Evolutionary conservation across 371 early-diverging fungal species (phyloP), one percentile per base, ranked within the genome.

Genomic region (Rhizomucor pusillus): DNA sequence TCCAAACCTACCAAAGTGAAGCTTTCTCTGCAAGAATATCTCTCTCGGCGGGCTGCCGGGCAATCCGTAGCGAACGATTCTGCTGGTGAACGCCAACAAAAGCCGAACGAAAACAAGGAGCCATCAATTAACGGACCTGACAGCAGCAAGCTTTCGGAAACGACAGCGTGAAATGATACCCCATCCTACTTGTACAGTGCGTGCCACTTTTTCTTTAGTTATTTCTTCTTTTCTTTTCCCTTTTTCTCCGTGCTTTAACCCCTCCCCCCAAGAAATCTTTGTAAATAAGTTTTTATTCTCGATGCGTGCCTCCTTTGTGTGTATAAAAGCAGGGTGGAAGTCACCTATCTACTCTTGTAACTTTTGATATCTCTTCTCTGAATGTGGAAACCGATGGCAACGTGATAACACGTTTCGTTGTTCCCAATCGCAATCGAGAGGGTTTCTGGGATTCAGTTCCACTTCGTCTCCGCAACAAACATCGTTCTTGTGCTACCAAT

Each of bases 21-120:
- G 35, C 44, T 73, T 0, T 64, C 67, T 4, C 41, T 73, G 13
- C 73, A 69, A 60, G 73, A 73, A 52, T 73, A 73, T 44, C 46
- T 73, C 9, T 58, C 63, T 36, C 52, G 63, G 23, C 63, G 67
- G 20, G 58, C 47, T 10, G 56, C 51, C 49, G 46, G 57, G 48
- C 49, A 29, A 29, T 29, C 3, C 5, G 3, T 29, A 7, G 7
- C 29, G 29, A 29, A 29, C 29, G 29, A 29, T 5, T 7, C 7
- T 29, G 29, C 29, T 29, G 29, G 29, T 29, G 29, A 29, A 29
- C 29, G n/a, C n/a, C n/a, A 29, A 29, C 29, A 29, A 7, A 29
- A 29, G 29, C 3, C 29, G 7, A 29, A 29, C 5, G 29, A 29
- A 7, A 29, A n/a, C n/a, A 60, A 53, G 50, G 56, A 61, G 20